Conservation (phyloP, 176 grass and related monocot genomes). For the Leersia perrieri region DNA sequence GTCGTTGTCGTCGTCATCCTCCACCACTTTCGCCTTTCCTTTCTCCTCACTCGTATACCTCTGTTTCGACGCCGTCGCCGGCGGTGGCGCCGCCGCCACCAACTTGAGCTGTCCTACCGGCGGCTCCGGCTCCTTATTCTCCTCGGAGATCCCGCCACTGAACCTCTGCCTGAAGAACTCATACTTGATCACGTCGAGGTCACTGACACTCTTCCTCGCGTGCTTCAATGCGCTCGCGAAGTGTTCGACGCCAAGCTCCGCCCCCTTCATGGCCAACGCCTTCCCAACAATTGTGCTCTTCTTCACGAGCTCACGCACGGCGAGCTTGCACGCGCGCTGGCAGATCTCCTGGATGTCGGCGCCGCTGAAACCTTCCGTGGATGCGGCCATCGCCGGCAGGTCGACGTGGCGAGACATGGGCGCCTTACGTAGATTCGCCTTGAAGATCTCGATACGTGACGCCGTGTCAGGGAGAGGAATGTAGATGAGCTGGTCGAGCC, state of each 20-base stretch:
- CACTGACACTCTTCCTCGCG: slow-evolving; percentile 40
- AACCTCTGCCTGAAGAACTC: slow-evolving; percentile 19
- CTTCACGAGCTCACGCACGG: slow-evolving; percentile 39
- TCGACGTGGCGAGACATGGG: slow-evolving; percentile 21
- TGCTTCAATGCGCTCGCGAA: slow-evolving; percentile 31
- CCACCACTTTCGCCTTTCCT: no score
- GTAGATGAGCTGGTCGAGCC: slow-evolving; percentile 53
- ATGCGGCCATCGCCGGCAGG: slow-evolving; percentile 24
- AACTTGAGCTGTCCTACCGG: neutral
- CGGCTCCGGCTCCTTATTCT: neutral
- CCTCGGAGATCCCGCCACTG: slow-evolving; percentile 10
- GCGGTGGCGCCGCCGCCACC: neutral
- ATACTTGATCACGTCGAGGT: slow-evolving; percentile 12
- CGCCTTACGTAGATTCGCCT: slow-evolving; percentile 20
- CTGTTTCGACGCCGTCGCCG: neutral
- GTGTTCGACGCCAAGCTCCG: slow-evolving; percentile 31
- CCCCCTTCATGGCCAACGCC: neutral
- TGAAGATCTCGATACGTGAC: slow-evolving; percentile 46
- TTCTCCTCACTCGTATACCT: neutral
- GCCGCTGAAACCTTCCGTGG: slow-evolving; percentile 40
- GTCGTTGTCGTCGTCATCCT: neutral
- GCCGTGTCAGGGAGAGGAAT: slow-evolving; percentile 40
- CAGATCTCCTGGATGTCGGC: slow-evolving; percentile 51
- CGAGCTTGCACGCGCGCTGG: slow-evolving; percentile 45
- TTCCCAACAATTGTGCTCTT: neutral